Conservation (phyloP, 202 grass and related monocot genomes). For the Saccharum hybrid region DNA sequence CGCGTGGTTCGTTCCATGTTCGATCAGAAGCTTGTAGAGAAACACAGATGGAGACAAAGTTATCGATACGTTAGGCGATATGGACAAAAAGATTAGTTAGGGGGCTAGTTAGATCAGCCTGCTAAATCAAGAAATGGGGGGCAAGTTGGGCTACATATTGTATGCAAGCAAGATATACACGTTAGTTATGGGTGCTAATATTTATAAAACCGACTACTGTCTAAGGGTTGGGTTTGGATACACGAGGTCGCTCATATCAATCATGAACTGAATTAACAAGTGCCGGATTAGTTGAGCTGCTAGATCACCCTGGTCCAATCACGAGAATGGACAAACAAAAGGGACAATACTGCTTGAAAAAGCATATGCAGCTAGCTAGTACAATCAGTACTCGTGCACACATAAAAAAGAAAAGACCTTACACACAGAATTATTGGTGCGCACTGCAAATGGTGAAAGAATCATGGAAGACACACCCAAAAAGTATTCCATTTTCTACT, state of each 20-base stretch:
- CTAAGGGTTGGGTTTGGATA: neutral
- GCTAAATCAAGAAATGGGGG: constrained; percentile 48
- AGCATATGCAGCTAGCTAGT: constrained; percentile 21
- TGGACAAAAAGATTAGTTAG: constrained; percentile 22
- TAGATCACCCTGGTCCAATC: constrained; percentile 50
- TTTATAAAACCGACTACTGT: neutral
- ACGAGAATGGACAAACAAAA: constrained; percentile 35
- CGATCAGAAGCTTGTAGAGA: constrained; percentile 29
- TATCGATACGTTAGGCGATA: constrained; percentile 5
- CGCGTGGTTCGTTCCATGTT: neutral
- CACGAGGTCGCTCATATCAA: constrained; percentile 27
- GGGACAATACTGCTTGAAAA: constrained; percentile 14
- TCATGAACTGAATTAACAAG: constrained; percentile 50
- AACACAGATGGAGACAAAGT: constrained; percentile 26
- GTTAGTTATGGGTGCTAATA: constrained; percentile 23
- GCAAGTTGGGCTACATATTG: constrained; percentile 32
- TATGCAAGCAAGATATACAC: constrained; percentile 32
- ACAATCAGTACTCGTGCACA: constrained; percentile 30
- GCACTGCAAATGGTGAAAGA: constrained; percentile 43
- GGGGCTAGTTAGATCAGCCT: constrained; percentile 11
- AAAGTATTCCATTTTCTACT: constrained; percentile 57
- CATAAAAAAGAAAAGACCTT: constrained; percentile 22
- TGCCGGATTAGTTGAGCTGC: constrained; percentile 40
- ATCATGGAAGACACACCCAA: constrained; percentile 38
- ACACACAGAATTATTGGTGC: constrained; percentile 35